These are phyloP conservation scores for Fusarium verticillioides DNA, from an alignment of 2,329 filamentous ascomycete genomes.

Conservation along the genomic window DNA sequence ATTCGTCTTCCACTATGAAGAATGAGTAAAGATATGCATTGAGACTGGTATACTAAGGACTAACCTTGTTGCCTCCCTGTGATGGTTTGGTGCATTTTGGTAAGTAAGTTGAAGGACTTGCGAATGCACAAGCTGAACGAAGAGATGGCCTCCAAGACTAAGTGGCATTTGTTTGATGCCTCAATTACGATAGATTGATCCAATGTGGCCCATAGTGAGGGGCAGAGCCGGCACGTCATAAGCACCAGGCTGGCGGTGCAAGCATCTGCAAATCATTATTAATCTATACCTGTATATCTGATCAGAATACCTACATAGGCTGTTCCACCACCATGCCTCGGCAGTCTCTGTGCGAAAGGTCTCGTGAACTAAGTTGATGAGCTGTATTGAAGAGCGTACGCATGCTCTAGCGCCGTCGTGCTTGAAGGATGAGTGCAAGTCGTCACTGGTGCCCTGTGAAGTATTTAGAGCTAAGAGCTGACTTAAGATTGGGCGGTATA, in stretches of 20 bases:
- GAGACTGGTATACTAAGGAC: rapidly evolving
- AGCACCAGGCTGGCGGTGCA: neutral
- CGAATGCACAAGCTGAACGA: neutral
- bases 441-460: neutral
- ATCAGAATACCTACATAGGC: neutral
- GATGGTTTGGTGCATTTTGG: neutral
- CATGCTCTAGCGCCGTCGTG: neutral
- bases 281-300: rapidly evolving
- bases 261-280: neutral
- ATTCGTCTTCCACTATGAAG: no score
- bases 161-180: neutral
- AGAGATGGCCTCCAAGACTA: neutral
- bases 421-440: neutral
- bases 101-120: neutral
- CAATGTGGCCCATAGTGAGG: neutral
- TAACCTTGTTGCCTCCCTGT: neutral
- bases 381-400: neutral
- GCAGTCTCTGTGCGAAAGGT: neutral
- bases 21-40: neutral
- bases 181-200: neutral
- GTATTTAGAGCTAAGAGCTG: neutral
- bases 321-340: constrained; percentile 1
- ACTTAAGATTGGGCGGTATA: neutral
- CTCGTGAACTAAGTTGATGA: neutral
- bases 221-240: neutral